phyloP scores from a whole-genome alignment of 129 eudicot genomes.

The Flaveria bidentis region DNA sequence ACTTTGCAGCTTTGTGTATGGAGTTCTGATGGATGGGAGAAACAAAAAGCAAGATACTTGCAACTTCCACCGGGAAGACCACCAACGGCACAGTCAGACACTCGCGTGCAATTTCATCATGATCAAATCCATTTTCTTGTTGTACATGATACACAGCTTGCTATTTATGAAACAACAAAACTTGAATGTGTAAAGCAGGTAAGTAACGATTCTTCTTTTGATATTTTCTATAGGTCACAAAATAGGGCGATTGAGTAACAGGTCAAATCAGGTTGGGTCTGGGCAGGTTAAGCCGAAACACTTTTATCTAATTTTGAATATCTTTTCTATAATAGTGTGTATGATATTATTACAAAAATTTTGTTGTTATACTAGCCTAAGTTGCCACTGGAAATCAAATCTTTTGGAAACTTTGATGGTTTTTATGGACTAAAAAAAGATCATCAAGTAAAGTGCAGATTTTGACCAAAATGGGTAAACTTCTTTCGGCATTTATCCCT shows the following conservation, averaged over 20 bases:
- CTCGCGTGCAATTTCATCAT: constrained; percentile 93
- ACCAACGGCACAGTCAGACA: constrained; percentile 63
- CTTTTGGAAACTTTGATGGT: neutral
- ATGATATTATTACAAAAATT: no score
- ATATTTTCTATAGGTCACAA: neutral
- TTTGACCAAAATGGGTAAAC: no score
- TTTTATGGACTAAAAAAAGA: no score
- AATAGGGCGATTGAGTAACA: neutral
- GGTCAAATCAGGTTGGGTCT: neutral
- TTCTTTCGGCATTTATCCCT: no score
- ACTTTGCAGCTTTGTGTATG: constrained; percentile 76
- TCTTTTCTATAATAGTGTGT: neutral
- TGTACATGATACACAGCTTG: constrained; percentile 90
- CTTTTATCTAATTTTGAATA: neutral
- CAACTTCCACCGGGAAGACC: constrained; percentile 77
- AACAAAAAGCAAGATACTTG: constrained; percentile 64
- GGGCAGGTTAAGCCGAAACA: no score
- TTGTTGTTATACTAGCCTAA: no score
- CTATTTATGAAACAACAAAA: constrained; percentile 79
- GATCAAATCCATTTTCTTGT: constrained; percentile 89
- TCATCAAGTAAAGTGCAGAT: no score
- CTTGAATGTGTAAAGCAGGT: constrained; percentile 89
- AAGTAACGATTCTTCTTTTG: neutral
- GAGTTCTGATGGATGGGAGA: constrained; percentile 94
- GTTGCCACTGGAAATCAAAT: no score